phyloP scores from a whole-genome alignment of 257 asterid species.

The Apocynum venetum region DNA sequence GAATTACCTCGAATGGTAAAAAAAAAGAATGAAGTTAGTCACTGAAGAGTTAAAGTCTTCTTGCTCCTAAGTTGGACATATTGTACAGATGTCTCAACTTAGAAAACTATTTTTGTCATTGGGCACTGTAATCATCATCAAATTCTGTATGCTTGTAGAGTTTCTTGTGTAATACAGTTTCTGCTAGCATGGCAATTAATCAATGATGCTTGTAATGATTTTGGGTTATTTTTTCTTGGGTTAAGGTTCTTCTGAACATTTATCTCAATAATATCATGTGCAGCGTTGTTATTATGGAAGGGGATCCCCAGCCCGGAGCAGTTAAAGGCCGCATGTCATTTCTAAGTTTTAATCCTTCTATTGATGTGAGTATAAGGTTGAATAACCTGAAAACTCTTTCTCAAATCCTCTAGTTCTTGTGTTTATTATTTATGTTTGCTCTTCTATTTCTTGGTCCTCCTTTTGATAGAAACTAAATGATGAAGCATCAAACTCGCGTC shows the following conservation, averaged over 20 bases:
- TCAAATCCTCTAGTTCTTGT: constrained; percentile 9
- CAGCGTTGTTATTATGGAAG: constrained; percentile 82
- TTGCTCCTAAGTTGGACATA: background rate
- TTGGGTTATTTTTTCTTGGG: background rate
- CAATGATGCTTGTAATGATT: background rate
- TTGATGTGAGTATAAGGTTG: constrained; percentile 74
- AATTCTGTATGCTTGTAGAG: background rate
- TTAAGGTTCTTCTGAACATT: constrained; percentile 11
- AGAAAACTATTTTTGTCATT: background rate
- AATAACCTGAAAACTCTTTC: constrained; percentile 17
- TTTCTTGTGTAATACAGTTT: background rate
- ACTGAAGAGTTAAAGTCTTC: background rate
- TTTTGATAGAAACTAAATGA: constrained; percentile 67
- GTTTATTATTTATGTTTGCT: constrained; percentile 5
- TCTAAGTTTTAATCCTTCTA: constrained; percentile 78
- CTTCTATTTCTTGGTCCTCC: constrained; percentile 27
- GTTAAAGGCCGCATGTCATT: constrained; percentile 88
- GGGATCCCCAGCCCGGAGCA: constrained; percentile 83
- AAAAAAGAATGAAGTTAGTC: background rate
- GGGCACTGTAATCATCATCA: background rate
- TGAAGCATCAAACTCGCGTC: constrained; percentile 40
- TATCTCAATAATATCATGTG: constrained; percentile 25
- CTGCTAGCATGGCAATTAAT: background rate
- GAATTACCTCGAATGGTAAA: background rate
- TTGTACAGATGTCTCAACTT: background rate